A percentile compares a stretch with the other conserved stretches of the same genome.
Evolutionary conservation across 495 filamentous ascomycete genomes (phyloP).

Genomic region (Tuber brumale): DNA sequence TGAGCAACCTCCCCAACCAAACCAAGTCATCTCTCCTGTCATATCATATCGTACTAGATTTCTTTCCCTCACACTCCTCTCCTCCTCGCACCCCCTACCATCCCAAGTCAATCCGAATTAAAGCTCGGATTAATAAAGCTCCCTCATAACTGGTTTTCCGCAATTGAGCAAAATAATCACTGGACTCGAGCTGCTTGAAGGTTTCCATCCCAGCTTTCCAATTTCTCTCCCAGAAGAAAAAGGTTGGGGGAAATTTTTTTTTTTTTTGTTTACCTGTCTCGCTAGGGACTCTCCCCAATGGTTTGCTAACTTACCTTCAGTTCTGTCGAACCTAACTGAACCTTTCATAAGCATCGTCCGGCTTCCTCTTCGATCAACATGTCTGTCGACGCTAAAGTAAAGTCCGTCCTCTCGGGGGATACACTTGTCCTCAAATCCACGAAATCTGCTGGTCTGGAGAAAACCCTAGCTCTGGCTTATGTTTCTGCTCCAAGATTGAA

Average conservation of each 20-base stretch:
- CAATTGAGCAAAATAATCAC: background rate
- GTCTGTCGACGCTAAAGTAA: slow-evolving; percentile 65
- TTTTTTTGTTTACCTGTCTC: background rate
- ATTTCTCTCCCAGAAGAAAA: no score
- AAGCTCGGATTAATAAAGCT: background rate
- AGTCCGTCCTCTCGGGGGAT: slow-evolving; percentile 88
- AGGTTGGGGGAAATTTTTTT: background rate
- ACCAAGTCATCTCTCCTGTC: background rate
- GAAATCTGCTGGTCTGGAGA: slow-evolving; percentile 66
- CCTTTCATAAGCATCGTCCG: slow-evolving; percentile 10
- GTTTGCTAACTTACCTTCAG: background rate
- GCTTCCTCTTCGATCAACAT: slow-evolving; percentile 13
- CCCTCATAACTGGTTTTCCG: background rate
- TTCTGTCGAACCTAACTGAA: slow-evolving; percentile 5
- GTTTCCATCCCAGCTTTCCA: background rate
- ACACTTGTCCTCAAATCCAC: slow-evolving; percentile 71
- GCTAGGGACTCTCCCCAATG: background rate
- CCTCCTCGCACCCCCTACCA: background rate
- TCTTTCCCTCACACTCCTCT: slow-evolving; percentile 2
- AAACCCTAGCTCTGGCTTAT: slow-evolving; percentile 80
- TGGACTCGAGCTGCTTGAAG: background rate
- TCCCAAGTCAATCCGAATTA: background rate
- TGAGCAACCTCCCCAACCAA: background rate
- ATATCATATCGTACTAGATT: no score
- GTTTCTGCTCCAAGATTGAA: slow-evolving; percentile 78